A percentile compares a stretch with the other conserved stretches of the same genome.
phyloP scores from a whole-genome alignment of 2,329 filamentous ascomycete species.

The Pseudogymnoascus sp. region DNA sequence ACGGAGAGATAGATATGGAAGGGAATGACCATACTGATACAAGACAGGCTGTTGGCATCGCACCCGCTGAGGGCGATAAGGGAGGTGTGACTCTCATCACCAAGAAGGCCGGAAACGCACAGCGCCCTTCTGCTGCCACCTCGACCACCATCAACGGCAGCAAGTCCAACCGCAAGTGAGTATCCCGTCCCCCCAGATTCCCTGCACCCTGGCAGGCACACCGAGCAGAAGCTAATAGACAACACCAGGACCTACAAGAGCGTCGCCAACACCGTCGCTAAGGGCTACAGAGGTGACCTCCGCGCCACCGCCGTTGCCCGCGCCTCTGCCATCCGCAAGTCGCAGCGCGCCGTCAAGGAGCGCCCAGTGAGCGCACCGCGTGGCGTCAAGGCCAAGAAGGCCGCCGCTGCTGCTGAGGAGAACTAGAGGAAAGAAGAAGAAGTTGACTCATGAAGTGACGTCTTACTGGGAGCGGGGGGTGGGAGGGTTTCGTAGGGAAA shows the following conservation, averaged over 20 bases:
- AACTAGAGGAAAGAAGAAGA: conserved; percentile 24
- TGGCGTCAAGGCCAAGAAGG: conserved; percentile 73
- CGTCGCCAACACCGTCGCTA: conserved; percentile 75
- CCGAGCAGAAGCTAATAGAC: not conserved
- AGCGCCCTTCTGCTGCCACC: conserved; percentile 66
- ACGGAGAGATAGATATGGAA: conserved; percentile 8
- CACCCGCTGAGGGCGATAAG: conserved; percentile 56
- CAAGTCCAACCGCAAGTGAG: conserved; percentile 75
- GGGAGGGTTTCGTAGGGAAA: not conserved
- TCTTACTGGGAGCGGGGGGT: not conserved
- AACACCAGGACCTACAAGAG: conserved; percentile 71
- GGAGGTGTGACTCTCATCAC: conserved; percentile 72
- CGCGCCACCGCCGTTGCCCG: conserved; percentile 74
- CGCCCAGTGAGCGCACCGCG: conserved; percentile 66
- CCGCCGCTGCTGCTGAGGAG: conserved; percentile 43
- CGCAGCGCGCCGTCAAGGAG: conserved; percentile 73
- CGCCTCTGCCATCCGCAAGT: conserved; percentile 74
- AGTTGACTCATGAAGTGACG: not conserved
- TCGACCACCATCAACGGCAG: conserved; percentile 63
- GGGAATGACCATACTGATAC: conserved; percentile 20
- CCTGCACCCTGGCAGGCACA: not conserved
- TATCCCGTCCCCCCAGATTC: not conserved
- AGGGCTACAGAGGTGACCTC: conserved; percentile 80
- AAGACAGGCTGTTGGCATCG: conserved; percentile 67
- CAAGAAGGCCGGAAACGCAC: conserved; percentile 70